Percentiles rank a stretch among this genome's conserved stretches.
Conservation (phyloP, 805 yeast genomes). For the Ogataea polymorpha region DNA sequence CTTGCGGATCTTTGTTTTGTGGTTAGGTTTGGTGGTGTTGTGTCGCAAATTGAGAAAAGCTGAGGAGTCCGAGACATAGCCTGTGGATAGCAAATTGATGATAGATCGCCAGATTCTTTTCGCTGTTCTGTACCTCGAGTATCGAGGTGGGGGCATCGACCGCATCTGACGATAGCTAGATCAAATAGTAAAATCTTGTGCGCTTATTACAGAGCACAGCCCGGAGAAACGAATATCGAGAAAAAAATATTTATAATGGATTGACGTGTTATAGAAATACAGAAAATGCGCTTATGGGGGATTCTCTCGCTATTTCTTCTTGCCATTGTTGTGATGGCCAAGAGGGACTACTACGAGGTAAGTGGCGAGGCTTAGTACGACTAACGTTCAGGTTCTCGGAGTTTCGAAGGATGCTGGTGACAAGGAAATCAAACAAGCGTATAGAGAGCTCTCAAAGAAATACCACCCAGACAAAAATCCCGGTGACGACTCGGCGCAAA, state of each 20-base stretch:
- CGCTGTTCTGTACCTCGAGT: constrained; percentile 32
- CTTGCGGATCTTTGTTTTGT: constrained; percentile 30
- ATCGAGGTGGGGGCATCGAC: constrained; percentile 37
- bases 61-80: constrained; percentile 34
- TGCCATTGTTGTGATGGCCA: constrained; percentile 29
- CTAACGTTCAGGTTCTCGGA: constrained; percentile 52
- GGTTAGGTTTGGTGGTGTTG: constrained; percentile 21
- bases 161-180: constrained; percentile 22
- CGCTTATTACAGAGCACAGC: constrained; percentile 13
- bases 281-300: constrained; percentile 5
- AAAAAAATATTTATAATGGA: constrained; percentile 4
- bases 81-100: constrained; percentile 31
- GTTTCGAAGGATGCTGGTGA: constrained; percentile 67
- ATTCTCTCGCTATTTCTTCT: constrained; percentile 1
- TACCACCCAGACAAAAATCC: constrained; percentile 95
- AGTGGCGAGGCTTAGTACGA: background rate
- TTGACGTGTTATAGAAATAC: constrained; percentile 13
- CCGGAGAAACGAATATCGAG: constrained; percentile 1
- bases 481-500: constrained; percentile 76
- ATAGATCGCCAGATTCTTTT: constrained; percentile 33
- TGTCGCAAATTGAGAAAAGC: constrained; percentile 24
- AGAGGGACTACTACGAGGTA: constrained; percentile 39
- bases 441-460: constrained; percentile 74
- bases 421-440: constrained; percentile 80
- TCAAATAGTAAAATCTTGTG: constrained; percentile 8